A percentile compares a stretch with the other conserved stretches of the same genome.
phyloP scores from a whole-genome alignment of 176 grass and related monocot species.

The Triticum urartu region DNA sequence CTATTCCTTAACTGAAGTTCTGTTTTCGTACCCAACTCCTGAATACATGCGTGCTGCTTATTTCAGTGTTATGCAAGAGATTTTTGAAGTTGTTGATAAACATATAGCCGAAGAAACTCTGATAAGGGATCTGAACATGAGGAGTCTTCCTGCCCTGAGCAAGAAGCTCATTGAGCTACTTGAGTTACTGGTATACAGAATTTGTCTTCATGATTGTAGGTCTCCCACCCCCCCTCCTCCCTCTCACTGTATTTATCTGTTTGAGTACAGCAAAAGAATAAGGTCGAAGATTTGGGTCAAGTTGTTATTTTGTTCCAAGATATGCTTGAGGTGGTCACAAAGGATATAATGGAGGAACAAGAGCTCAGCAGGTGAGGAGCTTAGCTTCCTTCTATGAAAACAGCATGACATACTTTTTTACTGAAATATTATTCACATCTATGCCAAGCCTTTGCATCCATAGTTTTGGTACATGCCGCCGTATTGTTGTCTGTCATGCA shows the following conservation, averaged over 20 bases:
- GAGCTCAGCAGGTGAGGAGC: conserved; percentile 58
- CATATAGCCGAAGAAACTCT: conserved; percentile 38
- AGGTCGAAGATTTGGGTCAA: conserved; percentile 64
- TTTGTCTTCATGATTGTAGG: conserved; percentile 19
- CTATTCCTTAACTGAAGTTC: neutral
- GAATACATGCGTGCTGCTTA: neutral
- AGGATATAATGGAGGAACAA: conserved; percentile 92
- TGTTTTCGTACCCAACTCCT: conserved; percentile 17
- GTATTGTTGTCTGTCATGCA: neutral
- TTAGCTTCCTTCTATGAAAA: conserved; percentile 25
- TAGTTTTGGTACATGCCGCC: conserved; percentile 1
- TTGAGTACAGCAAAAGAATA: conserved; percentile 76
- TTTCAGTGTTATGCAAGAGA: conserved; percentile 69
- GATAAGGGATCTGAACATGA: conserved; percentile 67
- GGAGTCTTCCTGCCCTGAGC: conserved; percentile 69
- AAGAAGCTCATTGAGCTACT: conserved; percentile 81
- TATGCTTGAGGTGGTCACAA: conserved; percentile 98
- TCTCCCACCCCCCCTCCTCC: neutral
- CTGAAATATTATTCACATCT: neutral
- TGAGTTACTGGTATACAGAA: conserved; percentile 70
- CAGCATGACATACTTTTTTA: neutral
- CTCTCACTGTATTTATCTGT: conserved; percentile 33
- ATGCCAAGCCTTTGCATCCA: conserved; percentile 10
- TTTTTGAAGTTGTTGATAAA: conserved; percentile 61
- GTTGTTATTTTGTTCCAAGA: conserved; percentile 98